Evolutionary conservation across 768 basidiomycete genomes (phyloP).

Genomic region (Mrakia frigida): DNA sequence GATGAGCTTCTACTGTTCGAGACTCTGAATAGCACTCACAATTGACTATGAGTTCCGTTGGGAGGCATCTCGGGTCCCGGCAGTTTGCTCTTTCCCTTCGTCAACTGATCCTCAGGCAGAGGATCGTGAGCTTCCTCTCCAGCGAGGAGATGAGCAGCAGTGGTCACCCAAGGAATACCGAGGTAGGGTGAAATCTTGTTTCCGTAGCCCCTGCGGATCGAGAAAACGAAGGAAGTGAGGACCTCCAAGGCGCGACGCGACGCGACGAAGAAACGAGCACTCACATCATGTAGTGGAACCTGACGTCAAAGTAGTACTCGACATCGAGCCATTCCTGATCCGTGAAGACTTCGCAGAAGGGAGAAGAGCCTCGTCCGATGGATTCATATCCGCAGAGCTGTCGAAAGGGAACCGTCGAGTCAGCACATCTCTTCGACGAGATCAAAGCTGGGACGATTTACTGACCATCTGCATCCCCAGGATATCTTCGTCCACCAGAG

Average conservation of each 20-base stretch:
- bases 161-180: constrained; percentile 46
- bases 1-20: too few relatives aligned
- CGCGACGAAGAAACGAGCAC: neutral
- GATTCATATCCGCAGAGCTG: constrained; percentile 46
- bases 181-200: constrained; percentile 43
- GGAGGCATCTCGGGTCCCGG: constrained; percentile 45
- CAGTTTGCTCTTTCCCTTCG: constrained; percentile 34
- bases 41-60: constrained; percentile 46
- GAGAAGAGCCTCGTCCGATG: constrained; percentile 40
- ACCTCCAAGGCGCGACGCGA: neutral
- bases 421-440: neutral
- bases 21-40: constrained; percentile 34
- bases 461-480: constrained; percentile 46
- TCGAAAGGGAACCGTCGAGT: neutral
- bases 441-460: neutral
- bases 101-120: neutral
- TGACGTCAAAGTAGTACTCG: constrained; percentile 43
- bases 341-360: constrained; percentile 45
- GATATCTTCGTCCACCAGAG: constrained; percentile 42
- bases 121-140: constrained; percentile 36
- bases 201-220: constrained; percentile 43
- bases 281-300: constrained; percentile 41
- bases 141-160: constrained; percentile 41
- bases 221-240: neutral
- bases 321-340: constrained; percentile 44